Percentiles rank a stretch among this genome's conserved stretches.
phyloP scores from a whole-genome alignment of 371 early-diverging fungal genomes.

The Rhizomucor pusillus region DNA sequence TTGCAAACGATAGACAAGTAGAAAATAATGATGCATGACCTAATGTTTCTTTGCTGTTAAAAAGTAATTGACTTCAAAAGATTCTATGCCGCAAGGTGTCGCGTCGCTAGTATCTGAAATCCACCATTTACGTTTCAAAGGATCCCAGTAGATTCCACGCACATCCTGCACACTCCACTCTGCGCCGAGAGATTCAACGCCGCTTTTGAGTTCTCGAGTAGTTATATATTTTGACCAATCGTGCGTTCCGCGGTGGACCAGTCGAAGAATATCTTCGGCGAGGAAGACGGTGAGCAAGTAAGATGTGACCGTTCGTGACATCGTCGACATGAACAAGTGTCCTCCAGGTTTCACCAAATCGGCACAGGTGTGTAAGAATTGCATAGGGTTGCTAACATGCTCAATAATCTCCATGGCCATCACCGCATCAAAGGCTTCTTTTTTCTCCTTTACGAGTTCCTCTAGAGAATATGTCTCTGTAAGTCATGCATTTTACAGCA shows the following conservation, averaged over 20 bases:
- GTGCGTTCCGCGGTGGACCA: conserved; percentile 89
- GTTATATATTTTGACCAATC: conserved; percentile 82
- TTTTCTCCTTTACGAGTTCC: conserved; percentile 46
- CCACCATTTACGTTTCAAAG: conserved; percentile 38
- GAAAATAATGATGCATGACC: not conserved
- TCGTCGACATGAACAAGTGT: conserved; percentile 83
- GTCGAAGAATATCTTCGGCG: conserved; percentile 79
- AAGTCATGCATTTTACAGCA: too few relatives aligned
- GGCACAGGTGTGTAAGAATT: conserved; percentile 68
- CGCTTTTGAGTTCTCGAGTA: conserved; percentile 19
- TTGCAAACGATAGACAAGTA: conserved; percentile 1
- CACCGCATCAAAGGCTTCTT: conserved; percentile 77
- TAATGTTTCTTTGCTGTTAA: conserved; percentile 33
- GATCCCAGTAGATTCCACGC: conserved; percentile 48
- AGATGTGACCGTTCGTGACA: conserved; percentile 81
- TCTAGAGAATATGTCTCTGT: too few relatives aligned
- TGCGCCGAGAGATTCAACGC: conserved; percentile 29
- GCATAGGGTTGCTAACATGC: conserved; percentile 78
- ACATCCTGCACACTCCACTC: conserved; percentile 45
- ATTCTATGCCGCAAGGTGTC: conserved; percentile 33
- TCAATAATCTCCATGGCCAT: conserved; percentile 91
- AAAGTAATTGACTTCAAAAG: conserved; percentile 48
- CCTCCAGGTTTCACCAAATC: conserved; percentile 70
- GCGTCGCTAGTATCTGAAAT: conserved; percentile 27
- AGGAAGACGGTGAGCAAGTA: conserved; percentile 77